These are phyloP conservation scores for Prunus campanulata DNA, from an alignment of 306 rosid species.

Conservation along the genomic window DNA sequence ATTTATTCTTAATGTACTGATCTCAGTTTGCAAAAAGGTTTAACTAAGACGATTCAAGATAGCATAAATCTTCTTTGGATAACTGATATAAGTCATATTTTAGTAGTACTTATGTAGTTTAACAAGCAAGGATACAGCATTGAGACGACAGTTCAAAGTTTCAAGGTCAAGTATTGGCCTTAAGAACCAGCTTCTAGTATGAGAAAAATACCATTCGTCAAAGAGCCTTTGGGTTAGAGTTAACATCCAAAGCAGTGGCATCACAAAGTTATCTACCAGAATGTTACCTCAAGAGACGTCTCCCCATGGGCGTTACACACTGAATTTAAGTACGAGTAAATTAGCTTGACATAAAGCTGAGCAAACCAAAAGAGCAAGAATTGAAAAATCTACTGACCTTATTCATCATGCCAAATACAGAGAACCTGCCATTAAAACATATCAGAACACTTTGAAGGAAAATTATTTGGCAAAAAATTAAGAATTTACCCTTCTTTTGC, in stretches of 20 bases:
- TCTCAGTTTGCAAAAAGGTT: background rate
- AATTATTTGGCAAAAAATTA: constrained; percentile 17
- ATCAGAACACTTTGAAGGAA: constrained; percentile 19
- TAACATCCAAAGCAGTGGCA: constrained; percentile 3
- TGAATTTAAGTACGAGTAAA: constrained; percentile 33
- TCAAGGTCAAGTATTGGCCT: constrained; percentile 93
- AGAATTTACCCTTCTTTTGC: constrained; percentile 92
- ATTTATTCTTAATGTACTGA: background rate
- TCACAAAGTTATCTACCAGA: constrained; percentile 7
- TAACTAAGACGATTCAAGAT: background rate
- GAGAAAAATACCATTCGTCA: background rate
- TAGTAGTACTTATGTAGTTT: constrained; percentile 3
- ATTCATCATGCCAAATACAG: constrained; percentile 96
- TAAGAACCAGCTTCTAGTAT: constrained; percentile 82
- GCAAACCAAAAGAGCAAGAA: background rate
- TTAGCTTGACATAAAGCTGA: constrained; percentile 28
- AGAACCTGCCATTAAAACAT: constrained; percentile 63
- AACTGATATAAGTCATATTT: background rate
- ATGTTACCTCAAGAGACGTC: constrained; percentile 82
- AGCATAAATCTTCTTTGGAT: constrained; percentile 11
- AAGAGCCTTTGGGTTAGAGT: background rate
- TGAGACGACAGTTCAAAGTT: constrained; percentile 71
- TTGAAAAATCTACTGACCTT: constrained; percentile 58
- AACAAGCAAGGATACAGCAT: constrained; percentile 73
- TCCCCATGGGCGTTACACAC: constrained; percentile 92